These are phyloP conservation scores for Diaporthe destruens DNA, from an alignment of 2,329 filamentous ascomycete species.

Conservation along the genomic window DNA sequence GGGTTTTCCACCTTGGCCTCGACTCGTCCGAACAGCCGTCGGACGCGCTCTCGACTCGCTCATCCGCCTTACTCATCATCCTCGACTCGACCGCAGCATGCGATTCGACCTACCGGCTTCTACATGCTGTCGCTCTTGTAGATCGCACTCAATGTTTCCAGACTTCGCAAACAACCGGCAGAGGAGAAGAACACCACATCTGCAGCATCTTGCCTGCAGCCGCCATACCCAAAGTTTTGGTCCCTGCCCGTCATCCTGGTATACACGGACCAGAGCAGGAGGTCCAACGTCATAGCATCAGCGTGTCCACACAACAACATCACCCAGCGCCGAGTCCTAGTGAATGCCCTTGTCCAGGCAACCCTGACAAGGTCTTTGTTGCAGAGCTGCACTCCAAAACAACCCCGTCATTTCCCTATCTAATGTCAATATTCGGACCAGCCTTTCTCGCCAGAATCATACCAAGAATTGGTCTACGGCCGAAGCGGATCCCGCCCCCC, in stretches of 20 bases:
- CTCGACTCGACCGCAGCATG: constrained; percentile 12
- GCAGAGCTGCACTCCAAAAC: constrained; percentile 26
- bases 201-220: constrained; percentile 29
- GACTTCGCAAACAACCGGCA: neutral
- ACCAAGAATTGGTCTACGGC: constrained; percentile 41
- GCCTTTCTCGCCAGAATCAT: neutral
- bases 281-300: constrained; percentile 36
- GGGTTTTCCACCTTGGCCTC: neutral
- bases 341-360: constrained; percentile 14
- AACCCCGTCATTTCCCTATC: neutral
- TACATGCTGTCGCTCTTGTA: constrained; percentile 14
- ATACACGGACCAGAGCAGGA: neutral
- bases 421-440: neutral
- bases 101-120: constrained; percentile 18
- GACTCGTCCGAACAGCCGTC: neutral
- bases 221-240: constrained; percentile 6
- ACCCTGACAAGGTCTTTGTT: neutral
- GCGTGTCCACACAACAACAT: constrained; percentile 14
- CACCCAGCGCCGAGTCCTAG: constrained; percentile 5
- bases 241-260: constrained; percentile 1
- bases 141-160: constrained; percentile 36
- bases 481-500: constrained; percentile 53
- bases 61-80: constrained; percentile 14
- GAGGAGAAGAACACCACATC: constrained; percentile 28
- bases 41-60: neutral